A percentile compares a stretch with the other conserved stretches of the same genome.
These are phyloP conservation scores for Colletotrichum simmondsii DNA, from an alignment of 2,329 filamentous ascomycete genomes.

Conservation along the genomic window DNA sequence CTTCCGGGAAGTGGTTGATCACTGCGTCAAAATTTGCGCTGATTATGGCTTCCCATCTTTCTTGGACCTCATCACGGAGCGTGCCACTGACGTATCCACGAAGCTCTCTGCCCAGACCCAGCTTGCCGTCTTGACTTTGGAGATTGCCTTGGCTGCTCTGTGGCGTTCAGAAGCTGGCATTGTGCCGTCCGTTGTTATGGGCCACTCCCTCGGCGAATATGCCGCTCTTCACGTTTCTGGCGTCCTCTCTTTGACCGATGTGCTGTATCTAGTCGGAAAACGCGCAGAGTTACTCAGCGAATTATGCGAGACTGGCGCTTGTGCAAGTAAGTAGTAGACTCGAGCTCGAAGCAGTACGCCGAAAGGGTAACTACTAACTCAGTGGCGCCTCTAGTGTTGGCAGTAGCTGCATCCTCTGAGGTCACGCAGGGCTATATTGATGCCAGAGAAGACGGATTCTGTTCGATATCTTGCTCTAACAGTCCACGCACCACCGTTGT, in stretches of 20 bases:
- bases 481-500: conserved; percentile 40
- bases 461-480: neutral
- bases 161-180: conserved; percentile 45
- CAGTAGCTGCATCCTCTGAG: neutral
- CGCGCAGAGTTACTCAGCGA: conserved; percentile 63
- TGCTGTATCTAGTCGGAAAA: conserved; percentile 70
- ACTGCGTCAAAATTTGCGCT: conserved; percentile 44
- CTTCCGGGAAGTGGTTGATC: conserved; percentile 44
- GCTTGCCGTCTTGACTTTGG: conserved; percentile 48
- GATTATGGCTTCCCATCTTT: conserved; percentile 50
- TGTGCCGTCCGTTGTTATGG: conserved; percentile 42
- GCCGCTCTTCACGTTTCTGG: conserved; percentile 47
- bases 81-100: conserved; percentile 20
- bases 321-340: neutral
- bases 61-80: conserved; percentile 47
- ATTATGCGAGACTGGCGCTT: neutral
- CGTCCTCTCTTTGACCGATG: conserved; percentile 42
- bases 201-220: conserved; percentile 50
- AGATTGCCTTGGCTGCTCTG: conserved; percentile 44
- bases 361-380: neutral
- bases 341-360: no score
- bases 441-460: neutral
- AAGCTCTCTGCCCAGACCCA: conserved; percentile 41
- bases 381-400: neutral
- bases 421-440: neutral